Base-by-base conservation (phyloP, 2,329 filamentous ascomycete species). In the Elsinoe ampelina region DNA sequence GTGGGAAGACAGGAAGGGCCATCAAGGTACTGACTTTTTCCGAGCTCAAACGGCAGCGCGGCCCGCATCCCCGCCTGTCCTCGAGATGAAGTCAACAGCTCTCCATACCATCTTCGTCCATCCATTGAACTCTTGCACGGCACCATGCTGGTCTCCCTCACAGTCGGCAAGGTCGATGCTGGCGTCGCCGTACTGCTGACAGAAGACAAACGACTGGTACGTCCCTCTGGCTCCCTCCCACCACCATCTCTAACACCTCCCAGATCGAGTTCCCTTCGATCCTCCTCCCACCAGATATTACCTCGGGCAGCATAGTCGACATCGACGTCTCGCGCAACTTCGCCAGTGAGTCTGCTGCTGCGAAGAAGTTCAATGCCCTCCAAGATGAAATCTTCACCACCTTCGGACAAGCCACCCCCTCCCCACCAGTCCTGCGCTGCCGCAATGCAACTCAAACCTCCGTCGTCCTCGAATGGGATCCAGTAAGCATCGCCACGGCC, bases 191-290 rank as follows among this genome's bases (percentile, higher is more conserved):
- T 98, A 61, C 85, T 98, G 57, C 77, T 98, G 68, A 98, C 93
- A 48, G 87, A 95, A 70, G 93, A 98, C 73, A 97, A 97, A 75
- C 86, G 93, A 70, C 80, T 98, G 66, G 92, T 96, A 82, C 68
- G 85, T 72, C 60, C 56, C 52, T 57, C 55, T n/a, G 8, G 13
- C 35, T 34, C 11, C 11, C 20, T 32, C 48, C n/a, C 54, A 41
- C 13, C 2, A 30, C 30, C 26, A 15, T 22, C 58, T 19, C 59
- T 19, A 58, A 55, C 36, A 51, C 57, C 61, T 22, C 32, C 32
- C 71, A 97, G 92, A 97, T 98, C 71, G 93, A 98, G 71, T 98
- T 98, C 69, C 93, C 93, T 35, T 97, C 93, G 47, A 95, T 98
- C 63, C 87, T 98, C 51, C 85, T 98, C 13, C 93, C 93, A 1